Percentiles rank a stretch among this genome's conserved stretches.
phyloP scores from a whole-genome alignment of 2,329 filamentous ascomycete species.

The Podosphaera fusca region DNA sequence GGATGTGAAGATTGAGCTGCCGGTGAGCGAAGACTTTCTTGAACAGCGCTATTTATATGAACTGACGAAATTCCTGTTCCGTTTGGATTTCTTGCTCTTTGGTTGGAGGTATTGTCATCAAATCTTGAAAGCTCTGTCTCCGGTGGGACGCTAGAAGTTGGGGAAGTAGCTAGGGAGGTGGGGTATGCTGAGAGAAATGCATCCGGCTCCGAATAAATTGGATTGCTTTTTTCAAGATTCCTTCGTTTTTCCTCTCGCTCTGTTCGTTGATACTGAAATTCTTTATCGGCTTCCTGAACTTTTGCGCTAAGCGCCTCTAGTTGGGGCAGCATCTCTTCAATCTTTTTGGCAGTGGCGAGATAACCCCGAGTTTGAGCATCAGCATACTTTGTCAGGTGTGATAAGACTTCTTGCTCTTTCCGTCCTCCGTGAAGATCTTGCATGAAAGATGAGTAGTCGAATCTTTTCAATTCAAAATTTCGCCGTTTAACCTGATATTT shows the following conservation, averaged over 20 bases:
- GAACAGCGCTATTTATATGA: conserved; percentile 19
- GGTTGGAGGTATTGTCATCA: conserved; percentile 49
- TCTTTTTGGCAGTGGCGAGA: conserved; percentile 59
- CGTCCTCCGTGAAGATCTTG: conserved; percentile 97
- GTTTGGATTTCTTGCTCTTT: neutral
- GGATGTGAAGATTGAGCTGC: conserved; percentile 25
- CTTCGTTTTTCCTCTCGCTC: conserved; percentile 89
- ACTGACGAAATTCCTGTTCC: conserved; percentile 24
- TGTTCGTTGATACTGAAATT: conserved; percentile 85
- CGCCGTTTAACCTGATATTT: conserved; percentile 89
- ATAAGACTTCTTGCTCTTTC: conserved; percentile 91
- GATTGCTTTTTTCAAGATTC: conserved; percentile 69
- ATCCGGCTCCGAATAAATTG: conserved; percentile 47
- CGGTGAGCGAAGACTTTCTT: conserved; percentile 27
- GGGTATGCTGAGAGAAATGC: conserved; percentile 20
- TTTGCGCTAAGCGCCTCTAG: conserved; percentile 72
- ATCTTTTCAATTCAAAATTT: conserved; percentile 90
- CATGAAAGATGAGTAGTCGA: conserved; percentile 98
- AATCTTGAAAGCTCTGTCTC: conserved; percentile 50
- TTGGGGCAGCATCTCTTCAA: conserved; percentile 70
- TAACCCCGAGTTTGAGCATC: conserved; percentile 74
- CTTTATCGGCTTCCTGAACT: conserved; percentile 84
- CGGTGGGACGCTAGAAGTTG: conserved; percentile 23
- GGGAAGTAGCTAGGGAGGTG: conserved; percentile 11
- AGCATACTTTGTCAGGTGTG: conserved; percentile 81